Evolutionary conservation across 1,284 basidiomycete genomes (phyloP).

Genomic region (Apiotrichum laibachii): DNA sequence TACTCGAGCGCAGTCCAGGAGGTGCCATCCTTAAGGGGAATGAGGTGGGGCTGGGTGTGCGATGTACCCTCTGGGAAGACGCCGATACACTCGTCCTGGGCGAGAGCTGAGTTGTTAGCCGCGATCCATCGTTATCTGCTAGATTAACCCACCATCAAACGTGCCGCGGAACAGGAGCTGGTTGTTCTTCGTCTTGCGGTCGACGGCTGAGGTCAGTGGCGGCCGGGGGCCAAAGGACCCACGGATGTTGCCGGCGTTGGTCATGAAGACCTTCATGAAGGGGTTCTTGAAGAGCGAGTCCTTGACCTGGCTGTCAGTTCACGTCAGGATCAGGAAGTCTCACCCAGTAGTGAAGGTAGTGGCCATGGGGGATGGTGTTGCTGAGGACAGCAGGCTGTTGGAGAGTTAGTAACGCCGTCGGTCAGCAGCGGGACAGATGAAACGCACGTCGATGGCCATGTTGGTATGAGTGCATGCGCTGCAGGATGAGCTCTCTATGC

Average conservation of each 20-base stretch:
- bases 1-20: slow-evolving; percentile 94
- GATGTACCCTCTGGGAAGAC: slow-evolving; percentile 84
- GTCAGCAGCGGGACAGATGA: slow-evolving; percentile 1
- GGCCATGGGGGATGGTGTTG: slow-evolving; percentile 45
- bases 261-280: slow-evolving; percentile 68
- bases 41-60: slow-evolving; percentile 80
- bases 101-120: slow-evolving; percentile 57
- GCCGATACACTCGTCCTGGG: slow-evolving; percentile 74
- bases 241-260: slow-evolving; percentile 81
- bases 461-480: slow-evolving; percentile 85
- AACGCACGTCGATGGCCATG: slow-evolving; percentile 87
- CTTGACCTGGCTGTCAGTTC: slow-evolving; percentile 45
- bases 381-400: slow-evolving; percentile 47
- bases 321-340: slow-evolving; percentile 49
- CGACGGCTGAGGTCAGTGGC: slow-evolving; percentile 62
- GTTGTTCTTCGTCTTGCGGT: slow-evolving; percentile 86
- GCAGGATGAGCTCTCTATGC: slow-evolving; percentile 6
- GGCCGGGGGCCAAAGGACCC: slow-evolving; percentile 6
- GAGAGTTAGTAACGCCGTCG: not conserved
- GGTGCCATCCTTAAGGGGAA: slow-evolving; percentile 93
- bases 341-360: slow-evolving; percentile 85
- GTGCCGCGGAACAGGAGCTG: slow-evolving; percentile 85
- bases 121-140: not conserved
- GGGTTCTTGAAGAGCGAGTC: slow-evolving; percentile 72
- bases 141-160: slow-evolving; percentile 58